Evolutionary conservation across 2,329 filamentous ascomycete genomes (phyloP), one percentile per base, ranked within the genome.

Genomic region (Tolypocladium inflatum): DNA sequence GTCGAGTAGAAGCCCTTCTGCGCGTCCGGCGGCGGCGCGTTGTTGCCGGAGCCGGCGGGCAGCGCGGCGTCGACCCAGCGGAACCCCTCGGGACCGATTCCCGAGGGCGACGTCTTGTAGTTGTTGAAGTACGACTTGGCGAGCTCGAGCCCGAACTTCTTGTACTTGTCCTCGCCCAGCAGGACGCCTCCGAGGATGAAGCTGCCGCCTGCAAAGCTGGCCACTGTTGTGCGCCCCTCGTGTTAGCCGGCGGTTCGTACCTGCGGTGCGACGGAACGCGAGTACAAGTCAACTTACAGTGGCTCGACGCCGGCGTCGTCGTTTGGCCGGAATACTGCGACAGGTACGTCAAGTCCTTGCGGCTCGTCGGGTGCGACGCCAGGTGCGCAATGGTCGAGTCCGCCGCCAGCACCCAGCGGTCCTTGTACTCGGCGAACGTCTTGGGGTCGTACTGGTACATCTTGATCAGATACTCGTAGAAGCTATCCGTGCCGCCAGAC

Each of bases 391-490:
- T 93, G 7, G 85, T 86, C 8, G 87, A 91, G 64, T 95, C 86
- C 56, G 86, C 88, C 2, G 90, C 90, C 1, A 78, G 68, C 48
- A 90, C 74, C 90, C 90, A 96, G 54, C 84, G 83, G 62, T 92
- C 86, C 65, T 80, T 84, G 74, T 93, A 91, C 3, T 71, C 61
- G 2, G 66, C 72, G 65, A 89, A 95, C 3, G 83, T 79, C 7
- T 70, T 64, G 0, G 83, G 78, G 67, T 93, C 87, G 70, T 95
- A 95, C 57, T 93, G 72, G 66, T 86, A 95, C 89, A 94, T 93
- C 77, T 96, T 96, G 71, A 96, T 87, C 38, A 96, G 81, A 66
- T 95, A 95, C 73, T 95, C 90, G 74, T 95, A 96, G 74, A 87
- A 95, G 50, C 85, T 90, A 70, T 95, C 90, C 37, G 81, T 82